phyloP scores from a whole-genome alignment of 768 basidiomycete genomes.

The Russula brevipes region DNA sequence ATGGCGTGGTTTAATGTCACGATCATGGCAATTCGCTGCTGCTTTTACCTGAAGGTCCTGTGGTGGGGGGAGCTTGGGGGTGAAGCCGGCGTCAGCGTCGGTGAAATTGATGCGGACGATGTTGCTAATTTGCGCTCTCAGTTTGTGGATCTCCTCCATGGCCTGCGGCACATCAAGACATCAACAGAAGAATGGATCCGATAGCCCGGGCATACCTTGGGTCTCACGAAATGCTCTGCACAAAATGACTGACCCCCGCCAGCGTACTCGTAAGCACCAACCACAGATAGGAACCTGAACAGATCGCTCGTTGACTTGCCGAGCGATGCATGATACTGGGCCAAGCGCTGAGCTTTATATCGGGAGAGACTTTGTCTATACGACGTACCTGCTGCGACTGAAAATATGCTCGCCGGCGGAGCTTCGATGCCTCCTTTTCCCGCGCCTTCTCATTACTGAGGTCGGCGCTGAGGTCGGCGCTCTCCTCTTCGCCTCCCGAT shows the following conservation, averaged over 20 bases:
- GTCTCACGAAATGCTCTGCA: slow-evolving; percentile 79
- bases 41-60: slow-evolving; percentile 62
- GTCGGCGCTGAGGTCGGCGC: slow-evolving; percentile 43
- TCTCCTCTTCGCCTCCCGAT: slow-evolving; percentile 37
- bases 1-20: slow-evolving; percentile 8
- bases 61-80: slow-evolving; percentile 68
- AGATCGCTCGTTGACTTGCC: slow-evolving; percentile 81
- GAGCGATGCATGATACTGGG: slow-evolving; percentile 69
- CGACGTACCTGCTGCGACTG: slow-evolving; percentile 66
- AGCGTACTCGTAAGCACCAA: slow-evolving; percentile 93
- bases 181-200: too few species aligned
- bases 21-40: not conserved
- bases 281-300: slow-evolving; percentile 85
- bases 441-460: slow-evolving; percentile 44
- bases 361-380: not conserved
- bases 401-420: slow-evolving; percentile 74
- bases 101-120: slow-evolving; percentile 82
- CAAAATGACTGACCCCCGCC: slow-evolving; percentile 81
- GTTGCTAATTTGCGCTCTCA: slow-evolving; percentile 80
- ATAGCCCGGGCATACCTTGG: slow-evolving; percentile 51
- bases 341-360: not conserved
- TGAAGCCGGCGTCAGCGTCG: slow-evolving; percentile 52
- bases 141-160: slow-evolving; percentile 98
- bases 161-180: slow-evolving; percentile 46
- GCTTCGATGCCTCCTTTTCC: slow-evolving; percentile 53